Percentiles rank a stretch among this genome's conserved stretches.
These are phyloP conservation scores for Scenedesmus sp. DNA, from an alignment of 163 green algal genomes.

Conservation along the genomic window DNA sequence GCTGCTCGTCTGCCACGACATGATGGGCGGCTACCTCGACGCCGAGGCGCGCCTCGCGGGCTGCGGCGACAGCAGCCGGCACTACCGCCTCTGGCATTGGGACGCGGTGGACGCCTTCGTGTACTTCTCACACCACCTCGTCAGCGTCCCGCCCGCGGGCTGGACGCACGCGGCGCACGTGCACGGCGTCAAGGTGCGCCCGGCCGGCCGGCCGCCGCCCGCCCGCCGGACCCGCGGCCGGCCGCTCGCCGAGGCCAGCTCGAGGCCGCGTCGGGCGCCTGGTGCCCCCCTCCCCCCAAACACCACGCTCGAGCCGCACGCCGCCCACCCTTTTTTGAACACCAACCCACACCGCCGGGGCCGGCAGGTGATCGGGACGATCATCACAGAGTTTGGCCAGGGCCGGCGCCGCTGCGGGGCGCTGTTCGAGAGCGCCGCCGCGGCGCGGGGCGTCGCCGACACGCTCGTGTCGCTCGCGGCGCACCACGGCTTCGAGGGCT, in stretches of 20 bases:
- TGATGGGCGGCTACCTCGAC: constrained; percentile 57
- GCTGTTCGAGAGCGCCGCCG: constrained; percentile 51
- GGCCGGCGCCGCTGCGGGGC: constrained; percentile 58
- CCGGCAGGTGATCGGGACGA: constrained; percentile 65
- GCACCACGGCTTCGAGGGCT: constrained; percentile 65
- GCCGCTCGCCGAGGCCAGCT: no score
- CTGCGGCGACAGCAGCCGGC: neutral
- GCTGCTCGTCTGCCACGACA: constrained; percentile 65
- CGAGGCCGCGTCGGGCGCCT: no score
- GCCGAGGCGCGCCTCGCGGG: constrained; percentile 22
- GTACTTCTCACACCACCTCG: constrained; percentile 89
- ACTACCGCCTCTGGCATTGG: constrained; percentile 69
- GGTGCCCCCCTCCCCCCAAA: no score
- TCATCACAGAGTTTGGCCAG: constrained; percentile 80
- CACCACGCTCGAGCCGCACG: neutral
- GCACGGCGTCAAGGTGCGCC: constrained; percentile 46
- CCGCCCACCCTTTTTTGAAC: no score
- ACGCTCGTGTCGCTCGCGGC: constrained; percentile 61
- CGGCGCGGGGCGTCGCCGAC: constrained; percentile 41
- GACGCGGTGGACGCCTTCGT: constrained; percentile 82
- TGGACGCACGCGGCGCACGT: constrained; percentile 77
- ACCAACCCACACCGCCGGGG: no score
- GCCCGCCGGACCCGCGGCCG: no score
- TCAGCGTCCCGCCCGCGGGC: constrained; percentile 79
- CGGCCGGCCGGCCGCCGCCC: no score